phyloP scores from a whole-genome alignment of 108 stramenopile species.

The Discostella stelligeroides region DNA sequence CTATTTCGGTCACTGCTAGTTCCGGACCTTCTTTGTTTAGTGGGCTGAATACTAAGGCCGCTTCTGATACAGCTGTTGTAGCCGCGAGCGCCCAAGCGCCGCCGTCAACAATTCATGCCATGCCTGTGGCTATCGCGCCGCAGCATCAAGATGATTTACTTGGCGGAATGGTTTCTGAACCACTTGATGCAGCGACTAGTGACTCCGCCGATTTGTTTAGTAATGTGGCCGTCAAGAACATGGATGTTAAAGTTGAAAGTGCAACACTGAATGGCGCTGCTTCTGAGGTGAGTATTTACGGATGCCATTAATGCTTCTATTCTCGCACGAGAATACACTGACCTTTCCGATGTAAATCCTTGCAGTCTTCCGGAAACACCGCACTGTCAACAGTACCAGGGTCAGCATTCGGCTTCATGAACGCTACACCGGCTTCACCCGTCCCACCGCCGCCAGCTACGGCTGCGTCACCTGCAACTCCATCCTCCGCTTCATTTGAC shows the following conservation, averaged over 20 bases:
- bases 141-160: conserved; percentile 52
- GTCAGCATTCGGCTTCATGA: conserved; percentile 85
- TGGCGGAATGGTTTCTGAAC: conserved; percentile 20
- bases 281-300: conserved; percentile 18
- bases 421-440: conserved; percentile 39
- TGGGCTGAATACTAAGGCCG: conserved; percentile 59
- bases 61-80: conserved; percentile 14
- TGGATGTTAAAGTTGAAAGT: conserved; percentile 11
- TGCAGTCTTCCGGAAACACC: conserved; percentile 11
- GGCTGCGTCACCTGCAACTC: conserved; percentile 18
- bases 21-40: conserved; percentile 55
- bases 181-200: conserved; percentile 22
- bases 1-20: not conserved
- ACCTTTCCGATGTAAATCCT: not conserved
- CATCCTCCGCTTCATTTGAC: conserved; percentile 61
- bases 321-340: not conserved
- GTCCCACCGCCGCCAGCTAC: conserved; percentile 17
- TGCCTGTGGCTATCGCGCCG: conserved; percentile 17
- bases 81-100: conserved; percentile 21
- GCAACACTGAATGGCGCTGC: not conserved
- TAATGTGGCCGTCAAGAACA: conserved; percentile 47
- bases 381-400: conserved; percentile 38
- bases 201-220: conserved; percentile 53
- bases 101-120: conserved; percentile 20
- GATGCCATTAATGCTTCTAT: too few species aligned